Conservation (phyloP, 306 rosid species). For the Albizia julibrissin region DNA sequence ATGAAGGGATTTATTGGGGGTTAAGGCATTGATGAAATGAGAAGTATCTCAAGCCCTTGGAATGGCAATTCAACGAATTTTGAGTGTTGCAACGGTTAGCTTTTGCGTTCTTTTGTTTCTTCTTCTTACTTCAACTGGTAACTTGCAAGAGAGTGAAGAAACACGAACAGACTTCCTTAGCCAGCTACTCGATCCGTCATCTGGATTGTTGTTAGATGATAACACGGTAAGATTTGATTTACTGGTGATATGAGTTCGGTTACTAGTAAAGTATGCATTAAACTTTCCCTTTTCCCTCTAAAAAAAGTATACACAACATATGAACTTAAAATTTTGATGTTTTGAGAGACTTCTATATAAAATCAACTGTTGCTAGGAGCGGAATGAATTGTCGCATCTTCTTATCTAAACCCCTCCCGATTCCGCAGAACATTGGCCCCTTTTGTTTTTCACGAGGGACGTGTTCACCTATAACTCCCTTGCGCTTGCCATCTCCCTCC, state of each 20-base stretch:
- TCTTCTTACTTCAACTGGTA: conserved; percentile 42
- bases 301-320: background rate
- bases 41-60: conserved; percentile 45
- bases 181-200: conserved; percentile 59
- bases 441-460: background rate
- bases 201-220: conserved; percentile 51
- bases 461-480: background rate
- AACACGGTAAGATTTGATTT: conserved; percentile 64
- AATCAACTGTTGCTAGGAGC: conserved; percentile 3
- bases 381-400: background rate
- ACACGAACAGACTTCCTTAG: conserved; percentile 47
- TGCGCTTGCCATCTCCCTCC: background rate
- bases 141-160: conserved; percentile 46
- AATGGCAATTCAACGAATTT: conserved; percentile 48
- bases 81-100: conserved; percentile 54
- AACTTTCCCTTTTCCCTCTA: background rate
- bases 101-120: conserved; percentile 60
- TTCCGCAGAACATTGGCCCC: background rate
- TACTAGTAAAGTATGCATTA: background rate
- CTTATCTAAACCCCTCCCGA: background rate
- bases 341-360: background rate
- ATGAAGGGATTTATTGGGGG: conserved; percentile 40
- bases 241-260: conserved; percentile 11
- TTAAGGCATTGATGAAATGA: conserved; percentile 52
- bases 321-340: conserved; percentile 18